Base-by-base conservation (phyloP, 2,329 filamentous ascomycete species). In the Microdochium nivale region DNA sequence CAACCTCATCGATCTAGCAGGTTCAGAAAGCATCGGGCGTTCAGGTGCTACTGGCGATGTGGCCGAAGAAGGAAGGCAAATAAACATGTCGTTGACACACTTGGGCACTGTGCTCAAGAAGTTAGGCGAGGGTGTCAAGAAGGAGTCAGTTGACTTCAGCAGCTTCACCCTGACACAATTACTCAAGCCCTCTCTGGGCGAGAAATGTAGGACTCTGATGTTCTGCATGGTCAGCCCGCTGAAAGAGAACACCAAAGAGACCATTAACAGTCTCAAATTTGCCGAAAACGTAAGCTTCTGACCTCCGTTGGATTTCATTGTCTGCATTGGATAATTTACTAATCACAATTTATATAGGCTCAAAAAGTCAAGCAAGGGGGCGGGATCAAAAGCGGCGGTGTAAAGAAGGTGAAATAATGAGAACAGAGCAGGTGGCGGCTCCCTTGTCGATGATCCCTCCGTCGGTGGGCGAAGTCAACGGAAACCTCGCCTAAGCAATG, bases 141-240 rank as follows among this genome's bases (percentile, higher is more conserved):
- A 79, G 24, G 80, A 79, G 5, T 92, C 96, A 63, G 82, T 99
- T 46, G 94, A 94, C 1, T 99, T 97, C 72, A 79, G 94, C 51
- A 97, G 97, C 71, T 96, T 89, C 60, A 97, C 96, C 80, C 78
- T 99, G 58, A 99, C 94, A 9, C 95, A 96, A 64, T 78, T 99
- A 47, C 79, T 99, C 35, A 90, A 97, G 80, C 95, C 94, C 65
- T 96, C 90, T 2, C 76, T 99, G 8, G 92, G 94, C 3, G 94
- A 94, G 16, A 96, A 96, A 68, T 94, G 87, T 60, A 95, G 96
- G 72, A 99, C 94, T 1, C 84, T 99, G 61, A 99, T 99, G 94
- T 96, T 99, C 67, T 90, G 97, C 66, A 97, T 97, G 91, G 88
- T 96, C 52, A 94, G 87, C 60, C 94, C 94, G 32, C 74, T 97